Evolutionary conservation across 257 asterid genomes (phyloP).

Genomic region (Nicotiana undulata): DNA sequence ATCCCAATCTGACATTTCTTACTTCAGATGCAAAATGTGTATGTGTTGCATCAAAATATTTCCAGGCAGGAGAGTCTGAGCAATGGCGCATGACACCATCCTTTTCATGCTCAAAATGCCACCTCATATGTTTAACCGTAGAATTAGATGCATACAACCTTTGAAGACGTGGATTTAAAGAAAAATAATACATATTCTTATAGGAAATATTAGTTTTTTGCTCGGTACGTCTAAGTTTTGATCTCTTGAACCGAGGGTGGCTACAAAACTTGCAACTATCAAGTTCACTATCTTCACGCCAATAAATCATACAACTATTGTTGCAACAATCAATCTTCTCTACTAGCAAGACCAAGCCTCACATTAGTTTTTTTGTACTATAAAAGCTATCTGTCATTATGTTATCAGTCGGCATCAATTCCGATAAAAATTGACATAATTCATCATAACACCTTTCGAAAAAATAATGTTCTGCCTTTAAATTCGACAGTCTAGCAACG

Average conservation of each 20-base stretch:
- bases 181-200: background rate
- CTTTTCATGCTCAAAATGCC: background rate
- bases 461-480: background rate
- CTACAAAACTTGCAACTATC: background rate
- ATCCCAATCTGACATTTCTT: background rate
- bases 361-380: background rate
- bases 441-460: background rate
- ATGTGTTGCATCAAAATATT: background rate
- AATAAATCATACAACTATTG: background rate
- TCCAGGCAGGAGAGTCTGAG: background rate
- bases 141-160: background rate
- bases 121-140: background rate
- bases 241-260: background rate
- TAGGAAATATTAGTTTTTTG: background rate
- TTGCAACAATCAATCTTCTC: background rate
- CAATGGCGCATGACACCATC: background rate
- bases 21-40: background rate
- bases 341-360: background rate
- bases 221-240: background rate
- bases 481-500: background rate
- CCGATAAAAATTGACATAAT: background rate
- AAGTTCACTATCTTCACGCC: background rate
- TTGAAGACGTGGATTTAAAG: background rate
- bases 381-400: background rate
- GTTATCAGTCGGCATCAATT: background rate